phyloP scores from a whole-genome alignment of 2,329 filamentous ascomycete species.

The Epicoccum nigrum region DNA sequence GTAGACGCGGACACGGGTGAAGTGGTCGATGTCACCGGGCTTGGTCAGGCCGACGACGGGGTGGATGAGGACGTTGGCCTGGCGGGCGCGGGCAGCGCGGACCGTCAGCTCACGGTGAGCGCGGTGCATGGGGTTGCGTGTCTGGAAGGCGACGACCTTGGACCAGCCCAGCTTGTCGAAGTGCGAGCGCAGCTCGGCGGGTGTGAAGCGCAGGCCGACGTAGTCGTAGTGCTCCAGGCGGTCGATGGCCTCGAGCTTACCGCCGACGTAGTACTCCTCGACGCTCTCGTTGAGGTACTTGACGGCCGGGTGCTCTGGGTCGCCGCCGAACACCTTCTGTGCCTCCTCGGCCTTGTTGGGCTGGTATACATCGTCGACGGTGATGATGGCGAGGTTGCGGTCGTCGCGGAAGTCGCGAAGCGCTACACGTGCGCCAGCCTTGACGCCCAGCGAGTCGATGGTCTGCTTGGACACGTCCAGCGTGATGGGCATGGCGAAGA shows the following conservation, averaged over 20 bases:
- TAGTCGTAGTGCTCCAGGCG: conserved; percentile 98
- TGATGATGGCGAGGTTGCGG: conserved; percentile 93
- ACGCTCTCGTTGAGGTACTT: conserved; percentile 84
- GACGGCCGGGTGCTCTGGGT: conserved; percentile 89
- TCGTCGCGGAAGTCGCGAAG: conserved; percentile 97
- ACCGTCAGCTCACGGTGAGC: conserved; percentile 98
- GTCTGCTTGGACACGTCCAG: conserved; percentile 80
- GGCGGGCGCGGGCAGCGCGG: conserved; percentile 90
- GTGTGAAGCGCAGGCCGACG: conserved; percentile 91
- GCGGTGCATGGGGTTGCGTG: conserved; percentile 95
- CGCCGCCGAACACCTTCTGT: conserved; percentile 91
- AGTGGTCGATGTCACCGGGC: conserved; percentile 99
- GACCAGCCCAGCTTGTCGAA: conserved; percentile 99
- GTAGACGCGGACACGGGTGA: conserved; percentile 98
- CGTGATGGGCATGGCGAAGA: conserved; percentile 97
- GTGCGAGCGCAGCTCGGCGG: conserved; percentile 90
- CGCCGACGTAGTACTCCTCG: conserved; percentile 90
- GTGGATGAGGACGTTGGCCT: conserved; percentile 98
- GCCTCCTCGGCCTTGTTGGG: conserved; percentile 97
- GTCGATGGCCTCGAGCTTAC: conserved; percentile 94
- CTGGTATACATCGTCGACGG: conserved; percentile 91
- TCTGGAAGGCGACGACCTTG: conserved; percentile 98
- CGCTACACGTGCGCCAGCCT: conserved; percentile 80
- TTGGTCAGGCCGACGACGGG: conserved; percentile 98
- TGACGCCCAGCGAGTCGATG: conserved; percentile 76